These are phyloP conservation scores for Mortierella sp. DNA, from an alignment of 371 early-diverging fungal species.

Conservation along the genomic window DNA sequence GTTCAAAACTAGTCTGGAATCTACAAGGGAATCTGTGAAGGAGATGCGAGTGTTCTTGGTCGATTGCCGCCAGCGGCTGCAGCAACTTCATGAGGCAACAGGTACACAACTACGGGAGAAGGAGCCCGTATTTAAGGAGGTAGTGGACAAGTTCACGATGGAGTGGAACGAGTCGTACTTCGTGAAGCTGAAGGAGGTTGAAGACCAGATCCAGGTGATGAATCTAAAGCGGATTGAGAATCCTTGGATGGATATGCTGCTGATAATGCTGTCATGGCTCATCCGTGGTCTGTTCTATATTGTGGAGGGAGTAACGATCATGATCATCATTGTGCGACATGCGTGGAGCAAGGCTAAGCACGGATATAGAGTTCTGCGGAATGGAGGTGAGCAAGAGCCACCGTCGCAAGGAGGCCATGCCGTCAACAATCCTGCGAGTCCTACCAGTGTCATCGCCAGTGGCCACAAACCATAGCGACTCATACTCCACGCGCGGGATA, in stretches of 20 bases:
- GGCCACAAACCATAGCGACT: too few relatives aligned
- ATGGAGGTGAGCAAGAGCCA: constrained; percentile 13
- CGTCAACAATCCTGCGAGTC: too few relatives aligned
- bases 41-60: constrained; percentile 36
- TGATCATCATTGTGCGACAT: constrained; percentile 50
- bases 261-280: constrained; percentile 53
- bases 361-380: constrained; percentile 26
- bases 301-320: constrained; percentile 51
- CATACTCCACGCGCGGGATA: too few relatives aligned
- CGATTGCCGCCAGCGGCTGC: constrained; percentile 38
- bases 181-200: constrained; percentile 50
- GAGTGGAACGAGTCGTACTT: constrained; percentile 56
- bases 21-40: constrained; percentile 31
- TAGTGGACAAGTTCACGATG: constrained; percentile 46
- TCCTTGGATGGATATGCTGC: constrained; percentile 54
- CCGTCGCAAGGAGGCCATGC: constrained; percentile 4
- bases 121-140: constrained; percentile 39
- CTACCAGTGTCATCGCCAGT: too few relatives aligned
- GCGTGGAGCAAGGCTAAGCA: constrained; percentile 46
- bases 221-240: constrained; percentile 53
- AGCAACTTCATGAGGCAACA: constrained; percentile 33
- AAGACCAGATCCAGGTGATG: constrained; percentile 53
- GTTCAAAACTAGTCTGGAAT: constrained; percentile 34
- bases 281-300: constrained; percentile 50
- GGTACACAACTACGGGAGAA: constrained; percentile 31